Evolutionary conservation across 345 rosid genomes (phyloP).

Genomic region (Aquilaria sinensis): DNA sequence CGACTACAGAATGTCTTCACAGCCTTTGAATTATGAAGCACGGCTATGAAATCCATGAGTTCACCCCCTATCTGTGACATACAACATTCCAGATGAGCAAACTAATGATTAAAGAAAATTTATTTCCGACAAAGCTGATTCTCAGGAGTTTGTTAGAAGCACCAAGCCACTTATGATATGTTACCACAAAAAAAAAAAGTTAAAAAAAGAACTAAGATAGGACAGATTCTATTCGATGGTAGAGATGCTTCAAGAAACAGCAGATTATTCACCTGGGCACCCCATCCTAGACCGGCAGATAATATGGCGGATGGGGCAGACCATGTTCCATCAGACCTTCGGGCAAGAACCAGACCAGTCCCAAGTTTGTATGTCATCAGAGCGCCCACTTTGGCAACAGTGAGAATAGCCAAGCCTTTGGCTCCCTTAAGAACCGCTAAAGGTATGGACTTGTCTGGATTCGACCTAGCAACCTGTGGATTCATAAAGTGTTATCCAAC

Average conservation of each 20-base stretch:
- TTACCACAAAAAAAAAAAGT: not conserved
- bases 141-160: not conserved
- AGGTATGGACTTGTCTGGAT: conserved; percentile 84
- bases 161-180: too few relatives aligned
- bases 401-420: conserved; percentile 85
- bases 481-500: not conserved
- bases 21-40: conserved; percentile 78
- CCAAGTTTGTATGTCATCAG: conserved; percentile 90
- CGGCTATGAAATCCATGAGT: conserved; percentile 80
- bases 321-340: conserved; percentile 89
- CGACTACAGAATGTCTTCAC: conserved; percentile 72
- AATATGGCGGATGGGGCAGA: conserved; percentile 95
- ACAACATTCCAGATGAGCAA: conserved; percentile 14
- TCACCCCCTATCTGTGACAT: conserved; percentile 84
- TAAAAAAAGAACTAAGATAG: not conserved
- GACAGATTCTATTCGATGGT: conserved; percentile 20
- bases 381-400: conserved; percentile 80
- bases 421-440: conserved; percentile 66
- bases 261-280: conserved; percentile 65
- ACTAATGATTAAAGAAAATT: not conserved
- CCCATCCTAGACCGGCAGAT: conserved; percentile 93
- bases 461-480: conserved; percentile 58
- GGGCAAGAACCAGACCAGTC: conserved; percentile 84
- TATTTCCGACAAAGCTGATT: conserved; percentile 37
- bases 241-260: conserved; percentile 33